Evolutionary conservation across 2,329 filamentous ascomycete species (phyloP).

Genomic region (Orbilia quercus): DNA sequence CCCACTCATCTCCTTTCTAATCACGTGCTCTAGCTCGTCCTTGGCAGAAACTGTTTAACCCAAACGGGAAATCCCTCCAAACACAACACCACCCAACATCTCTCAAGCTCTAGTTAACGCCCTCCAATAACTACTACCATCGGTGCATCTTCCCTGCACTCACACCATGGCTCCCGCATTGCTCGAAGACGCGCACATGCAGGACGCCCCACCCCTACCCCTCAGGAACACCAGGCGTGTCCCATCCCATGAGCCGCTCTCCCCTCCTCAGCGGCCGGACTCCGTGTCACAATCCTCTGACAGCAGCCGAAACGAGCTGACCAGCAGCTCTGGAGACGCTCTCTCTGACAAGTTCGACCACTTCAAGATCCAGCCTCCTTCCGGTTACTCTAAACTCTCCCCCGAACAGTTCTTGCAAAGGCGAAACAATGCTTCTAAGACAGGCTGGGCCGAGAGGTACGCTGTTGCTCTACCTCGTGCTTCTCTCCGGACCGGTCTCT

Average conservation of each 20-base stretch:
- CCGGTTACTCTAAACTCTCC: conserved; percentile 29
- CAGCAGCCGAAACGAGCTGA: neutral
- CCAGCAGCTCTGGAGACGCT: neutral
- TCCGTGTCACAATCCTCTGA: neutral
- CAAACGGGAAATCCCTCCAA: too few relatives aligned
- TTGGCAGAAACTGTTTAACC: neutral
- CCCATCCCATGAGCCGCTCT: neutral
- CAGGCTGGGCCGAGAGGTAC: conserved; percentile 60
- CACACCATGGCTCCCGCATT: conserved; percentile 23
- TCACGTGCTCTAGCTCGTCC: neutral
- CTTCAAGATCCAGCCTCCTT: conserved; percentile 7
- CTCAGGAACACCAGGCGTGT: neutral
- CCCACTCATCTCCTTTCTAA: neutral
- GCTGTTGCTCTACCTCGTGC: conserved; percentile 63
- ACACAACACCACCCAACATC: neutral
- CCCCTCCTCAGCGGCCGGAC: neutral
- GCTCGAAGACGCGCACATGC: conserved; percentile 37
- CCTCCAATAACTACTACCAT: too few relatives aligned
- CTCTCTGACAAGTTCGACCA: conserved; percentile 13
- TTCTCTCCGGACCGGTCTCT: conserved; percentile 77
- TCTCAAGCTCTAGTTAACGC: neutral
- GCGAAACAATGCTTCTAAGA: conserved; percentile 11
- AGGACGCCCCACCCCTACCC: conserved; percentile 28
- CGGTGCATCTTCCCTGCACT: too few relatives aligned
- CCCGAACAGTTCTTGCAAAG: conserved; percentile 30